Base-by-base conservation (phyloP, 2,329 filamentous ascomycete genomes). In the Fusarium anthophilum region DNA sequence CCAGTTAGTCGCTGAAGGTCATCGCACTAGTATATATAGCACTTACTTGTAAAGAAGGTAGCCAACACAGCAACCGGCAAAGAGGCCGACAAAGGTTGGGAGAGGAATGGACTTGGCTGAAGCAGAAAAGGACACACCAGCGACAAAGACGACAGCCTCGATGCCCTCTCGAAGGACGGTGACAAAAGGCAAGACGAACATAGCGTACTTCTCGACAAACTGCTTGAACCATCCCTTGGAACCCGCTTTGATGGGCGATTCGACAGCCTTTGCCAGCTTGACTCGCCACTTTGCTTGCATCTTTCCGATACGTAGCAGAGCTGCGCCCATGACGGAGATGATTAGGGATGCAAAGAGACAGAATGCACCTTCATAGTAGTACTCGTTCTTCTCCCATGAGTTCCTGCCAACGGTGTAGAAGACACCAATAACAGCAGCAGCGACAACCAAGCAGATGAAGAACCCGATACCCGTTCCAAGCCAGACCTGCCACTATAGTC, bases 91-190 rank as follows among this genome's bases (percentile, higher is more conserved):
- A 26, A 97, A 82, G 6, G 95, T 92, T 1, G 95, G 90, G 10
- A 97, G 83, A 6, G 95, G 94, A 58, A 97, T 93, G 1, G 94
- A 88, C 11, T 88, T 90, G 5, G 93, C 94, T 1, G 94, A 93
- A 8, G 93, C 86, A 2, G 91, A 90, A 62, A 97, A 91, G 7
- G 92, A 92, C 9, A 98, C 94, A 26, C 94, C 95, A 22, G 93
- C 94, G 60, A 97, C 91, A 81, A 97, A 97, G 30, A 97, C 89
- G 41, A 97, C 92, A 2, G 93, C 94, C 81, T 98, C 95, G 37
- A 97, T 89, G 6, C 94, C 95, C 81, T 97, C 94, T 41, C 95
- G 87, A 20, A 97, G 84, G n/a, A 96, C 92, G 0, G 94, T 97
- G 80, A 97, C 87, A 82, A 97, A 97, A 2, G 95, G 95, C 62